These are phyloP conservation scores for Phymatotrichopsis omnivora DNA, from an alignment of 2,329 filamentous ascomycete species.

Conservation along the genomic window DNA sequence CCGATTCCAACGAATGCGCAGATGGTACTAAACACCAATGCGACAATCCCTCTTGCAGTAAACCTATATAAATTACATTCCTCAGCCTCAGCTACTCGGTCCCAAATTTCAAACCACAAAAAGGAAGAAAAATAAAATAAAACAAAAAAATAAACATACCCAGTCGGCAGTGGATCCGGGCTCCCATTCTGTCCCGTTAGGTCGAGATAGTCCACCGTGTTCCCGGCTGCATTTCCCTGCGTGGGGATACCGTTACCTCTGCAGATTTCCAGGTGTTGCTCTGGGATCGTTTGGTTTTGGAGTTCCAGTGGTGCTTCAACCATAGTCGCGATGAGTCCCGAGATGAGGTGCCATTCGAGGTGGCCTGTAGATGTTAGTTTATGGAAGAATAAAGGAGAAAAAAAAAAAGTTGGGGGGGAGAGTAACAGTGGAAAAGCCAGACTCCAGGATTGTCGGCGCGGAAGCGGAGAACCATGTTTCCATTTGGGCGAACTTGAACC, in stretches of 20 bases:
- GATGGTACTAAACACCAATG: slow-evolving; percentile 61
- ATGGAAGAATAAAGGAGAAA: slow-evolving; percentile 7
- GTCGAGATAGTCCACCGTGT: slow-evolving; percentile 53
- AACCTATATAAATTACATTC: slow-evolving; percentile 39
- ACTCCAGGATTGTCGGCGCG: slow-evolving; percentile 54
- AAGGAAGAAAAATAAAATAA: background rate
- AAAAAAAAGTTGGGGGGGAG: background rate
- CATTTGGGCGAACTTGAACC: slow-evolving; percentile 52
- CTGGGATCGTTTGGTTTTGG: slow-evolving; percentile 53
- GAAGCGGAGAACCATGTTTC: slow-evolving; percentile 60
- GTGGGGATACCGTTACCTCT: slow-evolving; percentile 42
- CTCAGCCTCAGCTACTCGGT: background rate
- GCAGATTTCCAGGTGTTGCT: slow-evolving; percentile 46
- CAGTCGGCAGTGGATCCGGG: slow-evolving; percentile 49
- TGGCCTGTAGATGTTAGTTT: slow-evolving; percentile 38
- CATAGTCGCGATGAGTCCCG: slow-evolving; percentile 56
- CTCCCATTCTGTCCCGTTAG: slow-evolving; percentile 50
- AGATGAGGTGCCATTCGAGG: slow-evolving; percentile 64
- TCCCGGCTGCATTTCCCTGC: slow-evolving; percentile 64
- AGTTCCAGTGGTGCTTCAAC: slow-evolving; percentile 53
- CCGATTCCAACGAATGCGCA: slow-evolving; percentile 58
- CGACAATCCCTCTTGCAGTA: slow-evolving; percentile 59
- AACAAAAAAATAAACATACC: slow-evolving; percentile 38
- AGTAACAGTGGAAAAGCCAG: slow-evolving; percentile 39
- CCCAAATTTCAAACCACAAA: too few relatives aligned